Conservation (phyloP, 805 yeast species). For the Candida germanica region DNA sequence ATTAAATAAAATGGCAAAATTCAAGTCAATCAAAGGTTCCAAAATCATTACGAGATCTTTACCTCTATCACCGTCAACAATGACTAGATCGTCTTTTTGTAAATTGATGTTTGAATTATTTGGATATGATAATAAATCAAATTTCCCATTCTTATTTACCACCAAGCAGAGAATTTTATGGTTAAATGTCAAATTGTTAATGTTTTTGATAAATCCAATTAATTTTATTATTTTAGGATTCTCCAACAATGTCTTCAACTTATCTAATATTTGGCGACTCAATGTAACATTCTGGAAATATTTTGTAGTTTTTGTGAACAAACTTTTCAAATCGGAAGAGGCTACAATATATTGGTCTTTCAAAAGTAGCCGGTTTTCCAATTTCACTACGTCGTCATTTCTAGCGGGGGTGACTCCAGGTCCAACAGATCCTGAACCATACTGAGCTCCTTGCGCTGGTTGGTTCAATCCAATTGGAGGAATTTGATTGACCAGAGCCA, state of each 20-base stretch:
- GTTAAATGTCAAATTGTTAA: slow-evolving; percentile 39
- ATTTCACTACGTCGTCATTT: slow-evolving; percentile 22
- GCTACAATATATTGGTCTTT: slow-evolving; percentile 57
- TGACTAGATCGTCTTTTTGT: slow-evolving; percentile 61
- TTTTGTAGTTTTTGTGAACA: slow-evolving; percentile 46
- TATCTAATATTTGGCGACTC: slow-evolving; percentile 23
- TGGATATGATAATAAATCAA: slow-evolving; percentile 69
- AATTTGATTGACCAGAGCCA: slow-evolving; percentile 1
- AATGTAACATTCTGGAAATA: slow-evolving; percentile 47
- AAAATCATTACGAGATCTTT: slow-evolving; percentile 73
- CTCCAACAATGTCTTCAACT: slow-evolving; percentile 25
- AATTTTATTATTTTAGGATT: slow-evolving; percentile 28
- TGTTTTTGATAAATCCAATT: slow-evolving; percentile 36
- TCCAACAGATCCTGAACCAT: background rate
- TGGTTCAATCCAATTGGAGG: background rate
- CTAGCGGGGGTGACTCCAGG: background rate
- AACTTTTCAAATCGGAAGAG: slow-evolving; percentile 51
- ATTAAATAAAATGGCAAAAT: slow-evolving; percentile 68
- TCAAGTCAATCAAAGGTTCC: slow-evolving; percentile 59
- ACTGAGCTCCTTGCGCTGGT: background rate
- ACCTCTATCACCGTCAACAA: slow-evolving; percentile 83
- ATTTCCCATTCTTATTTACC: slow-evolving; percentile 59
- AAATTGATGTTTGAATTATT: slow-evolving; percentile 59
- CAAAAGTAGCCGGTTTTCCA: slow-evolving; percentile 63
- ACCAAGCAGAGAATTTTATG: slow-evolving; percentile 47